Conservation (phyloP, 169 alveolate species). For the Cytauxzoon felis region DNA sequence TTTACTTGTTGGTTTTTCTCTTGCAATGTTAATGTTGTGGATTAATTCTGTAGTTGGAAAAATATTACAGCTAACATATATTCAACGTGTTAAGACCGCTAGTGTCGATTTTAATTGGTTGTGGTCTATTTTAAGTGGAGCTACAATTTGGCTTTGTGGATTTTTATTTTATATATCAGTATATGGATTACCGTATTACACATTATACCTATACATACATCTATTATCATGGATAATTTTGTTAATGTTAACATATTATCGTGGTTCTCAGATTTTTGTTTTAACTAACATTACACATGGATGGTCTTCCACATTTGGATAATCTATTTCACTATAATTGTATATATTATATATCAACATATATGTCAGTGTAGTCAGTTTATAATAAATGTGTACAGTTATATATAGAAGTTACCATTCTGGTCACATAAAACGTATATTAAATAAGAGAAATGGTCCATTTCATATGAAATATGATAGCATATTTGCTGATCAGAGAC, state of each 20-base stretch:
- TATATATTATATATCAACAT: neutral
- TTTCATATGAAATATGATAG: slow-evolving; percentile 24
- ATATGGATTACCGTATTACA: slow-evolving; percentile 44
- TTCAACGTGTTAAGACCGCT: slow-evolving; percentile 34
- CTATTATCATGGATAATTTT: slow-evolving; percentile 32
- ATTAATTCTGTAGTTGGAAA: slow-evolving; percentile 42
- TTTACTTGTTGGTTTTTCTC: slow-evolving; percentile 51
- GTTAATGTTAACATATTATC: slow-evolving; percentile 26
- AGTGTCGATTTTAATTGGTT: slow-evolving; percentile 51
- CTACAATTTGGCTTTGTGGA: slow-evolving; percentile 58
- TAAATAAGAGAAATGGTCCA: slow-evolving; percentile 34
- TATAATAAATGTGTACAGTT: slow-evolving; percentile 2
- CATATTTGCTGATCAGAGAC: slow-evolving; percentile 44
- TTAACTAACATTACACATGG: slow-evolving; percentile 39
- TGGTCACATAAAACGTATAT: slow-evolving; percentile 57
- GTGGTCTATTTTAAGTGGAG: slow-evolving; percentile 55
- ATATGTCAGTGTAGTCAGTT: neutral
- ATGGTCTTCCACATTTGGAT: slow-evolving; percentile 17
- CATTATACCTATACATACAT: slow-evolving; percentile 47
- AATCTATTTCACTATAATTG: neutral
- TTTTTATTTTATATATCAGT: slow-evolving; percentile 50
- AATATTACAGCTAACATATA: slow-evolving; percentile 45
- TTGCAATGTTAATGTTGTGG: slow-evolving; percentile 54
- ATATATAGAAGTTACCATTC: slow-evolving; percentile 15
- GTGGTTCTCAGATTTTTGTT: slow-evolving; percentile 39